Conservation (phyloP, 345 rosid genomes). For the Gossypium anomalum region DNA sequence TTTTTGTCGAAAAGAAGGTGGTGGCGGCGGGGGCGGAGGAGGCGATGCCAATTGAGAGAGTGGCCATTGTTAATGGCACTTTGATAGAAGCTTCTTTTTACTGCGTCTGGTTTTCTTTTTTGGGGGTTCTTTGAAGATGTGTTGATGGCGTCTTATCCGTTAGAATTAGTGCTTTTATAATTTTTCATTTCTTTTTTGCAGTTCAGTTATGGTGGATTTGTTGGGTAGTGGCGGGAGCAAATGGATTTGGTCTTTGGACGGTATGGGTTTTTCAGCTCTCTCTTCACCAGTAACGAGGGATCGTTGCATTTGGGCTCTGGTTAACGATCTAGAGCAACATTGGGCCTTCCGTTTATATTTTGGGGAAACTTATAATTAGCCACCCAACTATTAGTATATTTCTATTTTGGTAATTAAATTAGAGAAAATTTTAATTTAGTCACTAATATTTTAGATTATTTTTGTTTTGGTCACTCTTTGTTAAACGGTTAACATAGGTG, state of each 20-base stretch:
- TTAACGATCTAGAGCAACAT: too few species aligned
- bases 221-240: not conserved
- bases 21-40: conserved; percentile 16
- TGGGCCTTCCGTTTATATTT: too few species aligned
- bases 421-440: too few species aligned
- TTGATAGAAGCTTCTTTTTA: not conserved
- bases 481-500: too few species aligned
- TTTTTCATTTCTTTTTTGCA: not conserved
- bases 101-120: not conserved
- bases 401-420: too few species aligned
- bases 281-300: not conserved
- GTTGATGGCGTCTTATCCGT: conserved; percentile 1
- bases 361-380: too few species aligned
- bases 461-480: too few species aligned
- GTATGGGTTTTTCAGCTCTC: not conserved
- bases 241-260: not conserved
- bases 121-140: not conserved
- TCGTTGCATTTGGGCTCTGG: too few species aligned
- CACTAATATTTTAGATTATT: too few species aligned
- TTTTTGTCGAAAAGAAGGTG: conserved; percentile 27
- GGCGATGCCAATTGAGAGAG: conserved; percentile 51
- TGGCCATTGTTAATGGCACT: conserved; percentile 37
- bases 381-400: too few species aligned
- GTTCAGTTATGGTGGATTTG: not conserved
- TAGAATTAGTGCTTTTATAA: not conserved